Evolutionary conservation across 805 yeast species (phyloP), one percentile per base, ranked within the genome.

Genomic region (Ogataea minuta): DNA sequence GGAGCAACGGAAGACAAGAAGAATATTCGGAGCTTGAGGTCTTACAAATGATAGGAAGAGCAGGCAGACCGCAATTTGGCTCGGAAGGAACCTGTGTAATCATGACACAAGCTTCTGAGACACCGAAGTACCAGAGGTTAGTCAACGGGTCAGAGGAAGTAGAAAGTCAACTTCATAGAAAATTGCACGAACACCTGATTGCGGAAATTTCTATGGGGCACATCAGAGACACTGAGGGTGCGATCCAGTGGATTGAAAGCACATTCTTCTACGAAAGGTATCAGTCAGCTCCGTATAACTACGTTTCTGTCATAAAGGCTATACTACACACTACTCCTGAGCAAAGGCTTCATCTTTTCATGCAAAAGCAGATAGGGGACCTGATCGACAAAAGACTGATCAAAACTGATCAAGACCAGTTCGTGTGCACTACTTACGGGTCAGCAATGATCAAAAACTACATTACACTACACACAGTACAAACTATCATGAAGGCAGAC

Each of bases 41-140:
- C 21, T 54, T 75, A 28, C 84, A 79, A 47, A 79, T 79, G 84
- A 70, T 79, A 55, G 84, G 83, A 3, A 64, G 84, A 49, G 83
- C 84, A 3, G 84, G 84, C 3, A 65, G 83, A 34, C 81, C 82
- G 0, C 78, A 73, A 23, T 76, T 67, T 52, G 81, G 77, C 48
- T 65, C 63, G 3, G 68, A 68, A 24, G 75, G 75, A 2, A 74
- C 70, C 4, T 74, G 77, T 3, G 66, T 76, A 1, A 66, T 77
- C 11, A 60, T 76, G 64, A 77, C 82, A 1, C 64, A 64, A 9
- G 33, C 48, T 1, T 49, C 52, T 4, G 57, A 60, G 37, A 63
- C 60, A 28, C 36, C 43, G 3, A 60, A 56, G n/a, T 76, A 74
- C 52, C 71, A 67, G 39, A 57, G 59, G 9, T 46, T 76, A 21